Conservation (phyloP, 2,329 filamentous ascomycete genomes). For the Lasiodiplodia sp. region DNA sequence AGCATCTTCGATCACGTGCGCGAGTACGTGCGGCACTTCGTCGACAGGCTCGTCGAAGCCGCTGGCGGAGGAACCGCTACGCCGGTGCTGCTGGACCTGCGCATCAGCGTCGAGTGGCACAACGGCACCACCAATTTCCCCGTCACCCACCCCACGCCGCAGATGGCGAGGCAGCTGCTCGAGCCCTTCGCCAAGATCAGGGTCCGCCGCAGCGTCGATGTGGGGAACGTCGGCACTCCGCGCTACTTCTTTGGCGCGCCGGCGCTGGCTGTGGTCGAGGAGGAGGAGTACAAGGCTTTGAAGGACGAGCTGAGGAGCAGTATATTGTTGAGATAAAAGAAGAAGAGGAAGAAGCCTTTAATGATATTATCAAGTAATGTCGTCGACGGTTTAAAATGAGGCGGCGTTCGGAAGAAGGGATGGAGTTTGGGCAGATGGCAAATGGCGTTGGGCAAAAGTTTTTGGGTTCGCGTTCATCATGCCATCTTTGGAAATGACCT, state of each 20-base stretch:
- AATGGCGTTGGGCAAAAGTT: not conserved
- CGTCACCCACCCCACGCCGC: not conserved
- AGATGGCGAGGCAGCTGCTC: constrained; percentile 20
- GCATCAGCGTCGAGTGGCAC: constrained; percentile 18
- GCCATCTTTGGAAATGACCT: not conserved
- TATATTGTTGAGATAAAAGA: not conserved
- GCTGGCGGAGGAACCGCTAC: too few species aligned
- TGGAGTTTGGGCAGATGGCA: not conserved
- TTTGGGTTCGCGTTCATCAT: not conserved
- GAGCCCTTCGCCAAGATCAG: constrained; percentile 5
- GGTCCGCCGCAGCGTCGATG: not conserved
- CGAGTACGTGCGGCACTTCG: not conserved
- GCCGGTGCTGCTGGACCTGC: not conserved
- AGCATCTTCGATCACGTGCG: constrained; percentile 6
- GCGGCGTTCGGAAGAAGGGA: not conserved
- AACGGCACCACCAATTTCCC: constrained; percentile 25
- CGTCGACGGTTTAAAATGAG: not conserved
- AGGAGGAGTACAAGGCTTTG: constrained; percentile 16
- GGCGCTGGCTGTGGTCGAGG: constrained; percentile 8
- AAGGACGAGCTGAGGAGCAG: constrained; percentile 2
- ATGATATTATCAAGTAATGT: not conserved
- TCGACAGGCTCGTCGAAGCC: not conserved
- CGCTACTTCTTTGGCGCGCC: constrained; percentile 19
- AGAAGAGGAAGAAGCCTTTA: not conserved
- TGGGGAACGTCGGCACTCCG: constrained; percentile 14